A percentile compares a stretch with the other conserved stretches of the same genome.
These are phyloP conservation scores for Leptosphaerulina australis DNA, from an alignment of 2,329 filamentous ascomycete genomes.

Conservation along the genomic window DNA sequence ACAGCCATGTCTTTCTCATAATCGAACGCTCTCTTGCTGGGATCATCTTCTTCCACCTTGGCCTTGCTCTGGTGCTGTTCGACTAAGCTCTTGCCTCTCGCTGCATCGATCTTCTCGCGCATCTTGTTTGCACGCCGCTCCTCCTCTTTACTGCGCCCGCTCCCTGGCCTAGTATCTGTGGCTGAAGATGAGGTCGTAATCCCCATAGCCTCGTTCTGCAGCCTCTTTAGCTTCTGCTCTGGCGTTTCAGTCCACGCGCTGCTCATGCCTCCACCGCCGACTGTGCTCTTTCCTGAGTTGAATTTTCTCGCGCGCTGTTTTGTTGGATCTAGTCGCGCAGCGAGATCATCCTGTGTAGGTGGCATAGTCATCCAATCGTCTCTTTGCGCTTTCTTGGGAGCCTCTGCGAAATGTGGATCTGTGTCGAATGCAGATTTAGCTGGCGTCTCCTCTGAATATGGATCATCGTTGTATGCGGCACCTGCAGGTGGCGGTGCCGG, in stretches of 20 bases:
- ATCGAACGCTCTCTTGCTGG: constrained; percentile 87
- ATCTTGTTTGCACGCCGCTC: constrained; percentile 58
- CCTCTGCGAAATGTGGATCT: constrained; percentile 38
- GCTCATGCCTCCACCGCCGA: constrained; percentile 58
- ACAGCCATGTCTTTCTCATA: constrained; percentile 91
- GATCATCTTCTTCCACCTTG: constrained; percentile 80
- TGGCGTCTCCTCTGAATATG: constrained; percentile 10
- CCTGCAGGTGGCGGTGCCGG: constrained; percentile 51
- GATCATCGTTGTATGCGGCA: constrained; percentile 20
- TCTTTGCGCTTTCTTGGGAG: constrained; percentile 62
- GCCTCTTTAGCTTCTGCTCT: constrained; percentile 79
- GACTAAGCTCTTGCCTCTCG: constrained; percentile 53
- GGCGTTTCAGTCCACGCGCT: constrained; percentile 88
- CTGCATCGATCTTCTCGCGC: constrained; percentile 60
- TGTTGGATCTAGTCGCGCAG: constrained; percentile 76
- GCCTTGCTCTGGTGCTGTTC: constrained; percentile 56
- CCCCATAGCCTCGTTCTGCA: constrained; percentile 83
- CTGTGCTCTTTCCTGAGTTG: constrained; percentile 69
- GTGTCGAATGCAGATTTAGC: constrained; percentile 42
- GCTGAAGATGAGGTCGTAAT: constrained; percentile 57
- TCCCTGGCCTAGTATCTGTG: constrained; percentile 26
- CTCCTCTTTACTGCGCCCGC: constrained; percentile 49
- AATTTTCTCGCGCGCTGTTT: constrained; percentile 84
- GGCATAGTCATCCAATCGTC: constrained; percentile 70
- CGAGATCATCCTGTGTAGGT: constrained; percentile 56